Percentiles rank a stretch among this genome's conserved stretches.
These are phyloP conservation scores for Gymnopilus dilepis DNA, from an alignment of 768 basidiomycete genomes.

Conservation along the genomic window DNA sequence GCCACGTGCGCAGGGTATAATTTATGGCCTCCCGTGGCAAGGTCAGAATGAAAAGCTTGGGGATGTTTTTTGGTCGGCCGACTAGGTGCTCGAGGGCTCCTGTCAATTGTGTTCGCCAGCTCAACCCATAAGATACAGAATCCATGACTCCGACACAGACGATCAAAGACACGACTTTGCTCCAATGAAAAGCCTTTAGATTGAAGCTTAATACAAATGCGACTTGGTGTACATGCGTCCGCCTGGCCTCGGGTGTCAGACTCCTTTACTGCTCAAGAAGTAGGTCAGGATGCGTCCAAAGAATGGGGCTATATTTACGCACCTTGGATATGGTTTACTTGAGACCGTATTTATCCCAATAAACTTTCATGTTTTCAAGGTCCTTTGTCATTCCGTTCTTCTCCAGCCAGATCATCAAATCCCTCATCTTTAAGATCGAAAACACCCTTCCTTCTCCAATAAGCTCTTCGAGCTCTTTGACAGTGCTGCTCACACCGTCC, in stretches of 20 bases:
- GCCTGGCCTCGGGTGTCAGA: no score
- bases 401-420: constrained; percentile 85
- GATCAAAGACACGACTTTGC: no score
- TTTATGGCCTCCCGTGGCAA: neutral
- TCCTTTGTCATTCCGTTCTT: constrained; percentile 67
- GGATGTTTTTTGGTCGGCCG: neutral
- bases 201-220: no score
- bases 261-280: no score
- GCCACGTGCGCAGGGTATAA: neutral
- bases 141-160: no score
- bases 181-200: no score
- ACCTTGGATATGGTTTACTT: constrained; percentile 38
- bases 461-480: constrained; percentile 79
- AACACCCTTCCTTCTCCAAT: constrained; percentile 75
- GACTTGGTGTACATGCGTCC: no score
- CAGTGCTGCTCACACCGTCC: constrained; percentile 71
- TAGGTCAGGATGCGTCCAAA: neutral
- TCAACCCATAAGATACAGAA: no score
- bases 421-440: constrained; percentile 83
- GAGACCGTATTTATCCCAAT: constrained; percentile 75
- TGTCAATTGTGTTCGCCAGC: no score
- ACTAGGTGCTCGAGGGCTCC: neutral
- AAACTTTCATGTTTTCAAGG: constrained; percentile 74
- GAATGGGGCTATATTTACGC: neutral
- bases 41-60: neutral